A percentile compares a stretch with the other conserved stretches of the same genome.
Conservation (phyloP, 208 protist species). For the Trypanosoma melophagium region DNA sequence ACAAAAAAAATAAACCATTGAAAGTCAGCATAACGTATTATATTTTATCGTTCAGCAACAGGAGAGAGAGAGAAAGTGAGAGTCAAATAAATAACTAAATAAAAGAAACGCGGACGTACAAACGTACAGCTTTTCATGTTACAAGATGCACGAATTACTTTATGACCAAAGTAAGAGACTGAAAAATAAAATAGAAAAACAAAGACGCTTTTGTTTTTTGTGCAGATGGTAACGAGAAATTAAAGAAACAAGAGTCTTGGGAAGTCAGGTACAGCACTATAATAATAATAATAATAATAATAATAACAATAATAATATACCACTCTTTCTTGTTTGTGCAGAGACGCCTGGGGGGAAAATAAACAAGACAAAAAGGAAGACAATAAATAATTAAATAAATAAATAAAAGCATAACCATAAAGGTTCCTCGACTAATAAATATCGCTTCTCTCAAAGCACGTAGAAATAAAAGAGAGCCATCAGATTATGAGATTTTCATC, state of each 20-base stretch:
- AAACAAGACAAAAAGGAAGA: slow-evolving; percentile 6
- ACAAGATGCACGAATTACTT: no score
- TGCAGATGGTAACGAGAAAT: no score
- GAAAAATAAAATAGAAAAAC: slow-evolving; percentile 3
- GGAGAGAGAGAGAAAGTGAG: not conserved
- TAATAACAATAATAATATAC: no score
- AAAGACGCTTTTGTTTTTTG: no score
- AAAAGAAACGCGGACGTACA: slow-evolving; percentile 9
- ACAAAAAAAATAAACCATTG: not conserved
- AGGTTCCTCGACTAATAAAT: not conserved
- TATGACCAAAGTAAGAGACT: not conserved
- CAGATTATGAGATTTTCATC: no score
- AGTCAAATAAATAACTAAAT: slow-evolving; percentile 3
- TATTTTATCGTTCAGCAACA: no score
- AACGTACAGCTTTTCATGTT: not conserved
- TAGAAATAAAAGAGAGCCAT: no score
- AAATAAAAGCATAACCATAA: slow-evolving; percentile 21
- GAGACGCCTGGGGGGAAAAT: no score
- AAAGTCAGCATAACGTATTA: not conserved
- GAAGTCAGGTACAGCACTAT: no score
- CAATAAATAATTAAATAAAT: slow-evolving; percentile 19
- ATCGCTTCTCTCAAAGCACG: not conserved
- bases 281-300: no score
- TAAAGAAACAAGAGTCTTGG: no score
- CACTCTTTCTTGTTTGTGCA: no score